Percentiles rank a stretch among this genome's conserved stretches.
These are phyloP conservation scores for Thuja plicata DNA, from an alignment of 83 land plant species.

Conservation along the genomic window DNA sequence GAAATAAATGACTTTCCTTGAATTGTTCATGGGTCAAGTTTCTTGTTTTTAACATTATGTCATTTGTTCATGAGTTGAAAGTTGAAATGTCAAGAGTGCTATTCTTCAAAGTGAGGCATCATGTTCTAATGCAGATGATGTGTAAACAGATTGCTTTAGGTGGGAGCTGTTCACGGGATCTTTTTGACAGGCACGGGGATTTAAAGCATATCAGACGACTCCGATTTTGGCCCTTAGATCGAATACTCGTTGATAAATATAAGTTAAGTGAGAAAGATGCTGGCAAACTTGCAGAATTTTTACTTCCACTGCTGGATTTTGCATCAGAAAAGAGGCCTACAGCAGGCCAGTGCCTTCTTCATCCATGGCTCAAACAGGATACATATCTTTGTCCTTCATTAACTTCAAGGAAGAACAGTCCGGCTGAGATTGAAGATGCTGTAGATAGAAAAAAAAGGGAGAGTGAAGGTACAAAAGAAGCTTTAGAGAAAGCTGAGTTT, in stretches of 20 bases:
- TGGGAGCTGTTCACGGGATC: conserved; percentile 51
- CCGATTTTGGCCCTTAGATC: conserved; percentile 61
- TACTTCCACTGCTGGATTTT: conserved; percentile 70
- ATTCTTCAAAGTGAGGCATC: not conserved
- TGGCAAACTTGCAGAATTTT: conserved; percentile 59
- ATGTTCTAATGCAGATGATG: not conserved
- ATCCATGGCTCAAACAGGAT: conserved; percentile 64
- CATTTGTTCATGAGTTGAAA: not conserved
- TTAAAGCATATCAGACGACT: conserved; percentile 66
- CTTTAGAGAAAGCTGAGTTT: conserved; percentile 16
- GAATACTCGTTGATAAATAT: conserved; percentile 56
- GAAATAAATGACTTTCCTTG: not conserved
- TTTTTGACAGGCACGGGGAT: conserved; percentile 80
- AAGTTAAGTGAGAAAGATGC: conserved; percentile 69
- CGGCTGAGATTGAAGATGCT: not conserved
- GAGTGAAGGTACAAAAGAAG: conserved; percentile 2
- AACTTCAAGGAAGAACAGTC: not conserved
- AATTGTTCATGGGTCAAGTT: not conserved
- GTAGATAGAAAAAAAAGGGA: not conserved
- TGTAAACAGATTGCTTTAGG: conserved; percentile 50
- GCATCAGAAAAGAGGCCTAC: conserved; percentile 83
- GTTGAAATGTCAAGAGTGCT: not conserved
- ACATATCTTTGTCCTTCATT: not conserved
- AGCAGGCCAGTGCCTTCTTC: conserved; percentile 67
- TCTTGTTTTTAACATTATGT: not conserved